Evolutionary conservation across 495 filamentous ascomycete species (phyloP).

Genomic region (Hypoxylon fragiforme): DNA sequence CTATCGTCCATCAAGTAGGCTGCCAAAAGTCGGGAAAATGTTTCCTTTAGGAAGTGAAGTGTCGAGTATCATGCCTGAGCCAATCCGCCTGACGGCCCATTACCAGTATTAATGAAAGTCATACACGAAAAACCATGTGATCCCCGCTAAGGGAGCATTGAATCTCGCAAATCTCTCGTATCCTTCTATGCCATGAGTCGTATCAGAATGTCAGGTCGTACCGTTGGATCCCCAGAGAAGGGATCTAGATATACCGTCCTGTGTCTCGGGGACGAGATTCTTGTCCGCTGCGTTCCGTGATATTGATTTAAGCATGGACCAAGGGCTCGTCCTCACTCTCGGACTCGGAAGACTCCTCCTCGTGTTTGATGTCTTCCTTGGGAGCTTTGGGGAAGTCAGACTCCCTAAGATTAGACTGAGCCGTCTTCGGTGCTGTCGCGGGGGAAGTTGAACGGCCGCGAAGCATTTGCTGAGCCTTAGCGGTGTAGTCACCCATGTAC

Average conservation of each 20-base stretch:
- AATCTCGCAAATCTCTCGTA: constrained; percentile 25
- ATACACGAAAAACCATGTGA: constrained; percentile 16
- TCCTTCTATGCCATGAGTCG: constrained; percentile 44
- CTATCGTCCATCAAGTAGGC: constrained; percentile 7
- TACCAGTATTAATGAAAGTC: constrained; percentile 28
- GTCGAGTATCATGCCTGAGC: constrained; percentile 16
- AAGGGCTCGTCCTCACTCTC: constrained; percentile 45
- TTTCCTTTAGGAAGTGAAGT: constrained; percentile 12
- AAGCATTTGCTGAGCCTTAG: constrained; percentile 77
- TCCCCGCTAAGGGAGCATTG: constrained; percentile 19
- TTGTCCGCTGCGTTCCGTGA: constrained; percentile 8
- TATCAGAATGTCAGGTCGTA: constrained; percentile 27
- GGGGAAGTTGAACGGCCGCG: constrained; percentile 52
- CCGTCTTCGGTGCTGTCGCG: constrained; percentile 44
- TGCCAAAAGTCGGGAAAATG: constrained; percentile 20
- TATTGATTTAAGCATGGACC: constrained; percentile 36
- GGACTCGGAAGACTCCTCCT: constrained; percentile 13
- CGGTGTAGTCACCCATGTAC: constrained; percentile 80
- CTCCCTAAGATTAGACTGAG: constrained; percentile 46
- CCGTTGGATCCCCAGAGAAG: constrained; percentile 22
- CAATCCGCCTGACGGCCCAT: constrained; percentile 18
- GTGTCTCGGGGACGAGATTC: constrained; percentile 12
- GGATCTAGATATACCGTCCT: constrained; percentile 16
- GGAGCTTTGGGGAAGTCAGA: constrained; percentile 67
- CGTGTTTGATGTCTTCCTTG: constrained; percentile 40